phyloP scores from a whole-genome alignment of 1,284 basidiomycete genomes.

The Fomitiporia mediterranea region DNA sequence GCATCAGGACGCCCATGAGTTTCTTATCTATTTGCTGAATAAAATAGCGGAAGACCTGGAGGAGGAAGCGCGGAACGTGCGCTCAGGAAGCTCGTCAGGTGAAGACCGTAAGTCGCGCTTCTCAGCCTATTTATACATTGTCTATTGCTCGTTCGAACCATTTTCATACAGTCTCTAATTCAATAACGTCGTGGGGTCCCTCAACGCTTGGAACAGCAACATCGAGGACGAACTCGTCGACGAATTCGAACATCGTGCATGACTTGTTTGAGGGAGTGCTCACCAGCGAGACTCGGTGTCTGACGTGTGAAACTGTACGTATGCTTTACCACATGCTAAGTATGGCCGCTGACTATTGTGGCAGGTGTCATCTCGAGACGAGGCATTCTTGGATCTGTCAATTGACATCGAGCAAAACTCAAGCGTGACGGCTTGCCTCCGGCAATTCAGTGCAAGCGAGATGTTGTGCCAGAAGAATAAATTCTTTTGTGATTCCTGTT shows the following conservation, averaged over 20 bases:
- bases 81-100: slow-evolving; percentile 33
- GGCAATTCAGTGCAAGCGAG: slow-evolving; percentile 95
- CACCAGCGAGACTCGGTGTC: slow-evolving; percentile 94
- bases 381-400: slow-evolving; percentile 93
- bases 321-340: slow-evolving; percentile 8
- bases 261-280: slow-evolving; percentile 89
- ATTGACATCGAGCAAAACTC: slow-evolving; percentile 98
- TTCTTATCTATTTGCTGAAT: slow-evolving; percentile 93
- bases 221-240: slow-evolving; percentile 39
- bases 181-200: slow-evolving; percentile 34
- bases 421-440: slow-evolving; percentile 90
- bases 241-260: slow-evolving; percentile 72
- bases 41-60: slow-evolving; percentile 91
- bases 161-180: slow-evolving; percentile 13
- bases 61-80: slow-evolving; percentile 49
- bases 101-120: slow-evolving; percentile 49
- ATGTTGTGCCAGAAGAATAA: slow-evolving; percentile 98
- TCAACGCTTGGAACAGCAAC: slow-evolving; percentile 35
- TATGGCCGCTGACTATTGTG: slow-evolving; percentile 6
- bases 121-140: background rate
- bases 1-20: slow-evolving; percentile 97
- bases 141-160: background rate
- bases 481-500: slow-evolving; percentile 97
- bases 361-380: slow-evolving; percentile 92
- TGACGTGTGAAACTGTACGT: slow-evolving; percentile 91